Conservation (phyloP, 108 stramenopile species). For the Cyclotella choctawhatcheeana region DNA sequence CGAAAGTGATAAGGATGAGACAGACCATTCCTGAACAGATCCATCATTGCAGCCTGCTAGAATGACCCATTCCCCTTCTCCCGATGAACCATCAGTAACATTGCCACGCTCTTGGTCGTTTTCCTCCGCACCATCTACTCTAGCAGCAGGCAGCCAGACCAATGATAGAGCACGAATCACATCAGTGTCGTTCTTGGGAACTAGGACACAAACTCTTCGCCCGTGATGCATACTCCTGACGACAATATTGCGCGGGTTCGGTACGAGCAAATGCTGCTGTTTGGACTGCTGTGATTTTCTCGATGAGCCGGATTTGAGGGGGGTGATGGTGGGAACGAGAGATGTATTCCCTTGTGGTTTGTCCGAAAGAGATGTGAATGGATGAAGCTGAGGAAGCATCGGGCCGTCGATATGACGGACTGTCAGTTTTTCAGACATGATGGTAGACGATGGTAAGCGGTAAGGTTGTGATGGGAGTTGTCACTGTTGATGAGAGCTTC, state of each 20-base stretch:
- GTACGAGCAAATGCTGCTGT: slow-evolving; percentile 38
- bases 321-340: slow-evolving; percentile 42
- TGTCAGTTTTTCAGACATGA: slow-evolving; percentile 8
- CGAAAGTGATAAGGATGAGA: slow-evolving; percentile 15
- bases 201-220: slow-evolving; percentile 26
- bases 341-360: slow-evolving; percentile 25
- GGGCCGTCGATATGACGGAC: slow-evolving; percentile 17
- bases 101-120: slow-evolving; percentile 6
- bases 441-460: no score
- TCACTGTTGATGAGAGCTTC: no score
- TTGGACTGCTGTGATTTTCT: neutral
- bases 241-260: slow-evolving; percentile 25
- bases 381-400: slow-evolving; percentile 37
- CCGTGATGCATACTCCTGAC: slow-evolving; percentile 42
- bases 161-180: slow-evolving; percentile 30
- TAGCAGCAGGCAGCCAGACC: slow-evolving; percentile 26
- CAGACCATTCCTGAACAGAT: slow-evolving; percentile 40
- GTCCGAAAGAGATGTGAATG: neutral
- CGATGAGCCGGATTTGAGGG: slow-evolving; percentile 16
- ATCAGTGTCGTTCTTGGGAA: slow-evolving; percentile 8
- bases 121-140: slow-evolving; percentile 11
- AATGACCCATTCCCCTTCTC: slow-evolving; percentile 51
- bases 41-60: slow-evolving; percentile 39
- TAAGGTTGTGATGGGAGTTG: no score
- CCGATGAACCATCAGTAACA: neutral